Percentiles rank a stretch among this genome's conserved stretches.
Evolutionary conservation across 129 eudicot species (phyloP).

Genomic region (Flaveria ramosissima): DNA sequence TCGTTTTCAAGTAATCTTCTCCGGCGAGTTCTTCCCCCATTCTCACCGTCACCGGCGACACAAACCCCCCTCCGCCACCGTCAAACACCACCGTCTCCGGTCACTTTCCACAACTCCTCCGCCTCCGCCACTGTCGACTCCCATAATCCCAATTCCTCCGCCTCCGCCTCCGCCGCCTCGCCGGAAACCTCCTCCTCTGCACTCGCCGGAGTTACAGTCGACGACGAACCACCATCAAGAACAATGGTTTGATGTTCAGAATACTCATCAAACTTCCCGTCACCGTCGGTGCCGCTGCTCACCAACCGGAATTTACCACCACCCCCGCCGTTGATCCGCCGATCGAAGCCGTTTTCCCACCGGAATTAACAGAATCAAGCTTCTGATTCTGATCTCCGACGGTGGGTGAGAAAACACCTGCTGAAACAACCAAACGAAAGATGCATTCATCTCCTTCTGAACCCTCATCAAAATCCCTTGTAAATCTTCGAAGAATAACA

Average conservation of each 20-base stretch:
- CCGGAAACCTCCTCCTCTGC: constrained; percentile 54
- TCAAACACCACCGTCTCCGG: constrained; percentile 55
- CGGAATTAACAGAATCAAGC: constrained; percentile 52
- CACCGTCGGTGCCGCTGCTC: constrained; percentile 68
- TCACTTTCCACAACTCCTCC: constrained; percentile 44
- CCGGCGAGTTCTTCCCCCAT: constrained; percentile 55
- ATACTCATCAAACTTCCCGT: constrained; percentile 51
- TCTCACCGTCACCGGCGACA: constrained; percentile 68
- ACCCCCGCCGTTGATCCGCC: constrained; percentile 86
- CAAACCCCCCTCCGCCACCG: constrained; percentile 50
- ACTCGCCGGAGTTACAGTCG: constrained; percentile 28
- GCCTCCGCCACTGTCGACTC: constrained; percentile 65
- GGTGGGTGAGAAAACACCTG: constrained; percentile 70
- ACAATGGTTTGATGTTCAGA: constrained; percentile 27
- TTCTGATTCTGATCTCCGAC: constrained; percentile 9
- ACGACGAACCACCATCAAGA: constrained; percentile 35
- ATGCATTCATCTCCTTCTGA: constrained; percentile 85
- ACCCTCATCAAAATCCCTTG: constrained; percentile 68
- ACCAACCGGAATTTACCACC: constrained; percentile 54
- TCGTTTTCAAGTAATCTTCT: constrained; percentile 56
- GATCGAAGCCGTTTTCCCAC: constrained; percentile 42
- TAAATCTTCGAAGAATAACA: constrained; percentile 65
- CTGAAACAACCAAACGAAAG: constrained; percentile 95
- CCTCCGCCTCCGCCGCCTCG: constrained; percentile 49
- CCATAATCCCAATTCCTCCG: constrained; percentile 65